phyloP scores from a whole-genome alignment of 2,329 filamentous ascomycete genomes.

The Epichloe glyceriae region DNA sequence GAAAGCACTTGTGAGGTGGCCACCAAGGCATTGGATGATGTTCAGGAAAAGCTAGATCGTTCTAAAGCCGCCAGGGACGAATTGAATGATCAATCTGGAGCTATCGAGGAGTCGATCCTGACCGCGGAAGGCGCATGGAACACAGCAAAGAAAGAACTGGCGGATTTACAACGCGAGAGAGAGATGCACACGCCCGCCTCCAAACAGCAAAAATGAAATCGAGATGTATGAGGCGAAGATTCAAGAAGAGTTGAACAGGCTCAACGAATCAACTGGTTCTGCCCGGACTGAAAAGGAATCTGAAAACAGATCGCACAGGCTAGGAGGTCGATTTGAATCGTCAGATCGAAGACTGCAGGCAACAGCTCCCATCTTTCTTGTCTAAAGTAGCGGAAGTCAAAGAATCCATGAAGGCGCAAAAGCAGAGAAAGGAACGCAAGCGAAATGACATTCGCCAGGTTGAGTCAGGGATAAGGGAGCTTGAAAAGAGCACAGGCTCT shows the following conservation, averaged over 20 bases:
- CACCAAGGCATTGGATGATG: slow-evolving; percentile 34
- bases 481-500: slow-evolving; percentile 43
- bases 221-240: slow-evolving; percentile 35
- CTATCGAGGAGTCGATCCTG: slow-evolving; percentile 28
- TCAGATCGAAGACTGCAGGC: slow-evolving; percentile 15
- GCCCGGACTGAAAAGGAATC: slow-evolving; percentile 50
- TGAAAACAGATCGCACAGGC: slow-evolving; percentile 25
- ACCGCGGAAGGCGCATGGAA: slow-evolving; percentile 40
- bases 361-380: slow-evolving; percentile 22
- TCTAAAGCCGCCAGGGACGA: slow-evolving; percentile 26
- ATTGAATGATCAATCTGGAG: slow-evolving; percentile 32
- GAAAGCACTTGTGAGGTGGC: slow-evolving; percentile 23
- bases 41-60: slow-evolving; percentile 31
- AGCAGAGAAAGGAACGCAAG: slow-evolving; percentile 29
- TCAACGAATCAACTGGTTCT: slow-evolving; percentile 58
- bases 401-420: slow-evolving; percentile 17
- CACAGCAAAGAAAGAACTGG: slow-evolving; percentile 38
- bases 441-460: slow-evolving; percentile 39
- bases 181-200: slow-evolving; percentile 48
- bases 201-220: slow-evolving; percentile 35
- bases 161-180: slow-evolving; percentile 46
- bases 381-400: slow-evolving; percentile 20
- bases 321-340: slow-evolving; percentile 14
- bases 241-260: slow-evolving; percentile 41
- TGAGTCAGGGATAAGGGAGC: slow-evolving; percentile 31